These are phyloP conservation scores for Castanea mollissima DNA, from an alignment of 306 rosid genomes.

Conservation along the genomic window DNA sequence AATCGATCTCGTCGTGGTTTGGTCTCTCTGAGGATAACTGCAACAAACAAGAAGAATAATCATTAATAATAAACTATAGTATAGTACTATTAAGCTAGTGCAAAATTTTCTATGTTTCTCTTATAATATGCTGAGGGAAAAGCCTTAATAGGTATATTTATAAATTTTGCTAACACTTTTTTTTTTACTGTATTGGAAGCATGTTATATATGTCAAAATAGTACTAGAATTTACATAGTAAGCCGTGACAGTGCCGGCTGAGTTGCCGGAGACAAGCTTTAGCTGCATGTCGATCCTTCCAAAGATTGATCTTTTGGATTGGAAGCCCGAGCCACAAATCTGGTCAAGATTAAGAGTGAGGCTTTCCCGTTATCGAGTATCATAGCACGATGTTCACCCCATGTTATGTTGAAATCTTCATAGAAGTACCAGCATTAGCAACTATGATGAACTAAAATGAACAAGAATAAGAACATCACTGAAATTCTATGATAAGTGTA, in stretches of 20 bases:
- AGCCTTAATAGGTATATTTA: not conserved
- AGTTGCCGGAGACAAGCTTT: slow-evolving; percentile 34
- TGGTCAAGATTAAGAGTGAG: slow-evolving; percentile 32
- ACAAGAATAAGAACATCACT: not conserved
- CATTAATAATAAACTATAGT: not conserved
- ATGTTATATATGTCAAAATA: not conserved
- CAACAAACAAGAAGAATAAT: not conserved
- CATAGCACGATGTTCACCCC: slow-evolving; percentile 34
- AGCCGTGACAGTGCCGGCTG: slow-evolving; percentile 39
- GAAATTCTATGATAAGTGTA: not conserved
- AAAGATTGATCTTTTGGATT: slow-evolving; percentile 29
- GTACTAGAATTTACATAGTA: slow-evolving; percentile 14
- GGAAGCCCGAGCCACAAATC: slow-evolving; percentile 36
- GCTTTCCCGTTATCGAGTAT: slow-evolving; percentile 22
- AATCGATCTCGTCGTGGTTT: slow-evolving; percentile 36
- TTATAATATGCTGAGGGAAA: not conserved
- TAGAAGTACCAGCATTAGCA: slow-evolving; percentile 16
- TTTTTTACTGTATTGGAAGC: no score
- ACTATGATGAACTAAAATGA: not conserved
- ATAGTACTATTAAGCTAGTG: no score
- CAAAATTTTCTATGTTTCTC: not conserved
- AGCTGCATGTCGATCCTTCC: slow-evolving; percentile 38
- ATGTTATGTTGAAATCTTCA: slow-evolving; percentile 16
- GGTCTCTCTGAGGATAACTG: slow-evolving; percentile 33
- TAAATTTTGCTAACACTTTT: no score